Percentiles rank a stretch among this genome's conserved stretches.
Evolutionary conservation across 768 basidiomycete species (phyloP).

Genomic region (Hygrophorus pudorinus): DNA sequence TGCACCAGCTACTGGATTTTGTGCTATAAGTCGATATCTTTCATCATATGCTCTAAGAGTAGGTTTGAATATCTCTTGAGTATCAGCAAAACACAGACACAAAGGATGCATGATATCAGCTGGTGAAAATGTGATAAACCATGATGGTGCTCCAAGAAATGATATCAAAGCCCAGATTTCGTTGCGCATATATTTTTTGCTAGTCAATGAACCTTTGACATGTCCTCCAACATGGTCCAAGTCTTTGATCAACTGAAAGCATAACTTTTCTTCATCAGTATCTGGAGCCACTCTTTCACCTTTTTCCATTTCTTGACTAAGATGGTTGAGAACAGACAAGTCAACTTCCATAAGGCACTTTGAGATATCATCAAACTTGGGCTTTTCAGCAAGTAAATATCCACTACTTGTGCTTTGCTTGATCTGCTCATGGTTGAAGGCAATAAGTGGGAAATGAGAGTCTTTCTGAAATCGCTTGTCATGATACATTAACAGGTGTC

Average conservation of each 20-base stretch:
- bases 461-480: conserved; percentile 22
- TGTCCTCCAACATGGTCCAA: conserved; percentile 25
- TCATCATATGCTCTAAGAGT: conserved; percentile 5
- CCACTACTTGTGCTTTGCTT: conserved; percentile 15
- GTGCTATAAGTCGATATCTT: conserved; percentile 14
- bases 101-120: conserved; percentile 22
- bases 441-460: conserved; percentile 16
- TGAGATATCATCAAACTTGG: conserved; percentile 17
- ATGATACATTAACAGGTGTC: conserved; percentile 20
- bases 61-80: conserved; percentile 10
- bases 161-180: conserved; percentile 18
- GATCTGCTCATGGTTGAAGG: conserved; percentile 23
- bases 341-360: conserved; percentile 15
- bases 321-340: conserved; percentile 9
- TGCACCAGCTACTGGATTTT: conserved; percentile 21
- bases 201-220: conserved; percentile 18
- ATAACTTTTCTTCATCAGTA: conserved; percentile 23
- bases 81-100: conserved; percentile 20
- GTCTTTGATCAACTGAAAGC: conserved; percentile 23
- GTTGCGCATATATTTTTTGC: conserved; percentile 16
- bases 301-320: conserved; percentile 14
- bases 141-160: conserved; percentile 14
- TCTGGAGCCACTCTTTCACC: conserved; percentile 17
- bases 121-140: conserved; percentile 22
- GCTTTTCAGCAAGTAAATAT: conserved; percentile 18